Evolutionary conservation across 768 basidiomycete genomes (phyloP), one percentile per base, ranked within the genome.

Genomic region (Boletus speciosus): DNA sequence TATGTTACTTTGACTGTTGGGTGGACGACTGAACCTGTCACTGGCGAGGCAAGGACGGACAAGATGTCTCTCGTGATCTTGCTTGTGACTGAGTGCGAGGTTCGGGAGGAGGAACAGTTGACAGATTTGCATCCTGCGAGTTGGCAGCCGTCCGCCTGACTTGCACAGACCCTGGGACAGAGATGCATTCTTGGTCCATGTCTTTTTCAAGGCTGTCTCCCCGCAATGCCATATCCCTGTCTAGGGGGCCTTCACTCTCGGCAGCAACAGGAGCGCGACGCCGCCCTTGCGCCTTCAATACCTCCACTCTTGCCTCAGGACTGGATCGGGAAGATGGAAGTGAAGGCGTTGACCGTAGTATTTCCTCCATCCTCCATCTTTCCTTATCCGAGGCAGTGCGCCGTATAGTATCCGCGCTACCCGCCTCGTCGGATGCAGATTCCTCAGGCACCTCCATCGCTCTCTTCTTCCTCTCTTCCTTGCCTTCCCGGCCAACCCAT

Each of bases 291-390:
- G 44, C 47, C 29, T 56, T 56, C 42, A 44, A 49, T 12, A 1
- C 12, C 14, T 29, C 45, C 21, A 35, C 47, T 23, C 44, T 38
- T 34, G 52, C 55, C 19, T 56, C 56, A 27, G 38, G 39, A 32
- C 27, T 27, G 8, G 56, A 55, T 36, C n/a, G 31, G 12, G 55
- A 46, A 11, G 53, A 21, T 11, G 47, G 29, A 29, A 45, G 50
- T 16, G 54, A 55, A 27, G 60, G 56, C 0, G 46, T 35, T 39
- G 53, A 55, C n/a, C 32, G 53, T 21, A 69, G 48, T 31, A 67
- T 44, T 54, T 69, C 65, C 15, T 63, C 61, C 59, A 69, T 59
- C 50, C 63, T 58, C 51, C 41, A 21, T 39, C 67, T 61, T 46
- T 67, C 67, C 56, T 61, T 55, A 51, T 67, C 63, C 27, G 66